Base-by-base conservation (phyloP, 1,284 basidiomycete species). In the Marasmius sp. region DNA sequence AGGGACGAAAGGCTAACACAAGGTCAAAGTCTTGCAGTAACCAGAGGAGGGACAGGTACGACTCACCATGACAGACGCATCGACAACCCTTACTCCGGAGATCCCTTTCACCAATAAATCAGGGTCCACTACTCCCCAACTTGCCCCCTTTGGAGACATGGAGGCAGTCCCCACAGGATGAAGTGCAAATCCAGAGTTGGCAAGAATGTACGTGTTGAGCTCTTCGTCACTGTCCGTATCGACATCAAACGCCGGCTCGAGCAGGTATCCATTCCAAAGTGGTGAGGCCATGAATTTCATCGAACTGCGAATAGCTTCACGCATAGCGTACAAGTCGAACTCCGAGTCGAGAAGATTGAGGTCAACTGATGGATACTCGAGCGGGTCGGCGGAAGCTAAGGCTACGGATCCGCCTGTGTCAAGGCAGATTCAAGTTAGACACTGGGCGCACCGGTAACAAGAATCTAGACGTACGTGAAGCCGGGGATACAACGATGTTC, bases 111-210 rank as follows among this genome's bases (percentile, higher is more conserved):
- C 72, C 34, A 66, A 66, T 50, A 88, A 71, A 61, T 81, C 78
- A 12, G 82, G 75, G 71, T 84, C 81, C 43, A 88, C 82, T 33
- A 86, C 85, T 6, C 73, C 74, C 8, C 62, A 67, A 5, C 49
- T 33, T 10, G 67, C 69, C 11, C 64, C 64, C 22, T 59, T 61
- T 0, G 71, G 65, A n/a, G 72, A 71, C 74, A 77, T 76, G 0
- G 66, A 63, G 16, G 70, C 67, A 1, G 69, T 73, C 2, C 74
- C 72, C 9, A 71, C 70, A 5, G 71, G 69, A 62, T 77, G 75
- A 22, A 55, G 61, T 10, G 67, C 52, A 0, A 65, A 59, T 4
- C 43, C 56, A 3, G 67, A 60, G 3, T 55, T 66, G 9, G 65
- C 58, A 3, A 68, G 65, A 12, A 73, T 68, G 53, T 69, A 70